These are phyloP conservation scores for Lachancea kluyveri DNA, from an alignment of 805 yeast genomes.

Conservation along the genomic window DNA sequence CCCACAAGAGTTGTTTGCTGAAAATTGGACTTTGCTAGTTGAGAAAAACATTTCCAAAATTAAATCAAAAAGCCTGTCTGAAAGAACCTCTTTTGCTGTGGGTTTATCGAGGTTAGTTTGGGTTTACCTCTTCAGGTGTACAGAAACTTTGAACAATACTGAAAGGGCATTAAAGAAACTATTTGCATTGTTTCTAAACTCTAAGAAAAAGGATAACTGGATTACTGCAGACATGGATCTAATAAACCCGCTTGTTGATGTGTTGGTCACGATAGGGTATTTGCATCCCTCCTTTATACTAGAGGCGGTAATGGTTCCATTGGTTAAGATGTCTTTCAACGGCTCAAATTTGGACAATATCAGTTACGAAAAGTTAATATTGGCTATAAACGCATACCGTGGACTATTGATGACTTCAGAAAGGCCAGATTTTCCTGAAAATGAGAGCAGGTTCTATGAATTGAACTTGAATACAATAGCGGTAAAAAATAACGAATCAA, in stretches of 20 bases:
- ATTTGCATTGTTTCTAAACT: conserved; percentile 48
- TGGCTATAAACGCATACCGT: conserved; percentile 67
- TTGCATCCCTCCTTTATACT: conserved; percentile 72
- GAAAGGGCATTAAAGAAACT: conserved; percentile 68
- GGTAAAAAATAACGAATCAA: conserved; percentile 25
- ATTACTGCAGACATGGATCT: conserved; percentile 53
- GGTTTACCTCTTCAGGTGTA: conserved; percentile 82
- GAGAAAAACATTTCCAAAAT: conserved; percentile 57
- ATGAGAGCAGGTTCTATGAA: conserved; percentile 28
- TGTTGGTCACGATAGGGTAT: conserved; percentile 72
- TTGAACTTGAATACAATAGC: conserved; percentile 30
- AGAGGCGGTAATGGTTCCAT: conserved; percentile 69
- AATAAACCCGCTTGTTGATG: conserved; percentile 61
- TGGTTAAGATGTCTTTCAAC: conserved; percentile 56
- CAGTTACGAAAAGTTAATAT: conserved; percentile 61
- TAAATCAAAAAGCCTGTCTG: conserved; percentile 51
- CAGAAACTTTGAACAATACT: conserved; percentile 85
- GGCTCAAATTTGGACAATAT: conserved; percentile 54
- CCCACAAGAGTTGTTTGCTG: conserved; percentile 66
- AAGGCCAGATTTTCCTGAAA: conserved; percentile 70
- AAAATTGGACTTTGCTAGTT: conserved; percentile 63
- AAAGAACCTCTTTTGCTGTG: conserved; percentile 51
- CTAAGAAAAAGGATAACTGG: conserved; percentile 71
- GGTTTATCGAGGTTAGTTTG: conserved; percentile 74
- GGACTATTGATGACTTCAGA: conserved; percentile 63